Evolutionary conservation across 768 basidiomycete genomes (phyloP).

Genomic region (Tylopilus plumbeoviolaceoides): DNA sequence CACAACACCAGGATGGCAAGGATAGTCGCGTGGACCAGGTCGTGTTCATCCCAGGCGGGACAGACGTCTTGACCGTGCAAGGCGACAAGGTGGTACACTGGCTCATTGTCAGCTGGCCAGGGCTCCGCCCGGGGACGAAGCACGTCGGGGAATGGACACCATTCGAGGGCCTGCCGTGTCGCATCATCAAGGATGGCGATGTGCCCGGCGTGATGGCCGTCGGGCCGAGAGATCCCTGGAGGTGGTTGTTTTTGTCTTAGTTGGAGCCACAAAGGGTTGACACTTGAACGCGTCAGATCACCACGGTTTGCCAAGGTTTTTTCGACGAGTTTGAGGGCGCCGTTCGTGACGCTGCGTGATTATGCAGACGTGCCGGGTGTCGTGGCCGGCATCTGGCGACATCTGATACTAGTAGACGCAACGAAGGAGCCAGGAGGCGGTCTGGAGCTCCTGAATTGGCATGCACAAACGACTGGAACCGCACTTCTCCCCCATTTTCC

Average conservation of each 20-base stretch:
- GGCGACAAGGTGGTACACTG: slow-evolving; percentile 22
- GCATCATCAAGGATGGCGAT: slow-evolving; percentile 19
- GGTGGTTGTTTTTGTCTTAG: background rate
- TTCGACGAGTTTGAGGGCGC: slow-evolving; percentile 17
- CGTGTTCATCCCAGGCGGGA: slow-evolving; percentile 23
- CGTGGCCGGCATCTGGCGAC: slow-evolving; percentile 21
- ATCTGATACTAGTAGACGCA: slow-evolving; percentile 25
- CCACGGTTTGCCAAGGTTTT: slow-evolving; percentile 18
- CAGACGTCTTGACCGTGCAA: slow-evolving; percentile 27
- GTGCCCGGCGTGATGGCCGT: slow-evolving; percentile 18
- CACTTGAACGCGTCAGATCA: background rate
- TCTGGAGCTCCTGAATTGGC: slow-evolving; percentile 29
- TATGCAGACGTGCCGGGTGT: slow-evolving; percentile 22
- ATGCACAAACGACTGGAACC: slow-evolving; percentile 19
- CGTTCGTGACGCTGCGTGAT: slow-evolving; percentile 21
- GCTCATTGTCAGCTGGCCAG: slow-evolving; percentile 18
- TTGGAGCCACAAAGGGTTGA: background rate
- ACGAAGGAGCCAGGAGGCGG: slow-evolving; percentile 16
- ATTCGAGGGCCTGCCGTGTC: slow-evolving; percentile 13
- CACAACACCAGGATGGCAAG: background rate
- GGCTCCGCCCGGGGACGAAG: slow-evolving; percentile 13
- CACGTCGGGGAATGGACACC: slow-evolving; percentile 20
- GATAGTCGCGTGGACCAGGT: slow-evolving; percentile 23
- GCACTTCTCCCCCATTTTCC: slow-evolving; percentile 21
- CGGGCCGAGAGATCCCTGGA: slow-evolving; percentile 12